Percentiles rank a stretch among this genome's conserved stretches.
These are phyloP conservation scores for Ophiocordyceps robertsii DNA, from an alignment of 2,329 filamentous ascomycete species.

Conservation along the genomic window DNA sequence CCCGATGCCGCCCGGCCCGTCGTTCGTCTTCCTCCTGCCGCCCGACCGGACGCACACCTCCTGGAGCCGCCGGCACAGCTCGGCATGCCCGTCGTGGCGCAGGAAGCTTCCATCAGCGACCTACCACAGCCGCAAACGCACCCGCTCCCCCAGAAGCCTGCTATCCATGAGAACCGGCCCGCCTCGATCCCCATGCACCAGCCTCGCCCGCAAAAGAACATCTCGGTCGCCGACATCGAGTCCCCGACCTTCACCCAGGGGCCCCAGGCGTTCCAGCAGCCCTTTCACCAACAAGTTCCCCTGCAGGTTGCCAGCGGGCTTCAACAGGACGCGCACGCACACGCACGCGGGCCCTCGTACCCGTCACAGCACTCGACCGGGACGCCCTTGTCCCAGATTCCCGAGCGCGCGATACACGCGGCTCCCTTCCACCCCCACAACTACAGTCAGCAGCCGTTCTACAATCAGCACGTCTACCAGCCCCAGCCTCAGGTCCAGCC, in stretches of 20 bases:
- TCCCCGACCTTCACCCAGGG: slow-evolving; percentile 49
- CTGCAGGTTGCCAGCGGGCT: slow-evolving; percentile 49
- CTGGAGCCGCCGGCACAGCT: slow-evolving; percentile 7
- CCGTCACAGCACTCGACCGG: slow-evolving; percentile 57
- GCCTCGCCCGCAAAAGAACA: slow-evolving; percentile 84
- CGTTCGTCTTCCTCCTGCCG: slow-evolving; percentile 65
- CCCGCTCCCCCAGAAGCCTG: slow-evolving; percentile 43
- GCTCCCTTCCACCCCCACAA: slow-evolving; percentile 73
- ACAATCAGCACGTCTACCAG: slow-evolving; percentile 32
- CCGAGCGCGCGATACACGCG: slow-evolving; percentile 82
- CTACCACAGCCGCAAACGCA: slow-evolving; percentile 44
- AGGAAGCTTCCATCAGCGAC: slow-evolving; percentile 32
- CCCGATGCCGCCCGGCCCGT: slow-evolving; percentile 56
- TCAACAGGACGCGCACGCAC: slow-evolving; percentile 46
- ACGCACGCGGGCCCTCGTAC: slow-evolving; percentile 56
- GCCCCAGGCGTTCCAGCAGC: slow-evolving; percentile 72
- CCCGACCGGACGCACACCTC: slow-evolving; percentile 15
- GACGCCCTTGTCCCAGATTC: slow-evolving; percentile 82
- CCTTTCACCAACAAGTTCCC: slow-evolving; percentile 92
- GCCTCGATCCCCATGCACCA: slow-evolving; percentile 69
- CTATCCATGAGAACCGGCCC: slow-evolving; percentile 39
- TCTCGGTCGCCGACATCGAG: slow-evolving; percentile 88
- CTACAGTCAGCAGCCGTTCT: slow-evolving; percentile 45
- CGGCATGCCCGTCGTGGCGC: slow-evolving; percentile 5
- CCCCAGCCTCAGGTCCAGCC: slow-evolving; percentile 6